These are phyloP conservation scores for Suillus variegatus DNA, from an alignment of 768 basidiomycete genomes.

Conservation along the genomic window DNA sequence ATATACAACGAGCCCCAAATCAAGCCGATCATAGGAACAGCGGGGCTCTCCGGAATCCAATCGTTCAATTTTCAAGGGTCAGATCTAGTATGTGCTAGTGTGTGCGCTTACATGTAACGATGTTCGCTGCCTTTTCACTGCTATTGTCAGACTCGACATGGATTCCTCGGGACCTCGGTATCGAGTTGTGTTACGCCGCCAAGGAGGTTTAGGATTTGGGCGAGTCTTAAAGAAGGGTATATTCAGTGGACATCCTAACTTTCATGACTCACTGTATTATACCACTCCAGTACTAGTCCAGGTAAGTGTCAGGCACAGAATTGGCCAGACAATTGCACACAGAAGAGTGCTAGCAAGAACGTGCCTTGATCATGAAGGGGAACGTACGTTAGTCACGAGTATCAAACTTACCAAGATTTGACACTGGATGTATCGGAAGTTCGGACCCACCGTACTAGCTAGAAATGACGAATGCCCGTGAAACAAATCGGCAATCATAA, in stretches of 20 bases:
- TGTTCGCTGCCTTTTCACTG: not conserved
- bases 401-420: not conserved
- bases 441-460: not conserved
- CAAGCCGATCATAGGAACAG: not conserved
- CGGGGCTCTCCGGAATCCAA: not conserved
- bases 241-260: not conserved
- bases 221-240: slow-evolving; percentile 1
- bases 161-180: slow-evolving; percentile 17
- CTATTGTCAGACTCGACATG: not conserved
- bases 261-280: not conserved
- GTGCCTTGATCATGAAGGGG: not conserved
- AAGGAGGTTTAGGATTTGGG: not conserved
- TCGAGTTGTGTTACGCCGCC: not conserved
- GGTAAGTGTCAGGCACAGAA: not conserved
- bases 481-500: slow-evolving; percentile 1
- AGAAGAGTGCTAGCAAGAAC: not conserved
- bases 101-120: not conserved
- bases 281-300: not conserved
- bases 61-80: not conserved
- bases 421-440: slow-evolving; percentile 3
- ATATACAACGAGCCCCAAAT: not conserved
- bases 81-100: too few relatives aligned
- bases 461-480: not conserved
- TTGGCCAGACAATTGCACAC: not conserved
- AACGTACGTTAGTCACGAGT: not conserved